Percentiles rank a stretch among this genome's conserved stretches.
Evolutionary conservation across 2,329 filamentous ascomycete species (phyloP).

Genomic region (Aspergillus sp.): DNA sequence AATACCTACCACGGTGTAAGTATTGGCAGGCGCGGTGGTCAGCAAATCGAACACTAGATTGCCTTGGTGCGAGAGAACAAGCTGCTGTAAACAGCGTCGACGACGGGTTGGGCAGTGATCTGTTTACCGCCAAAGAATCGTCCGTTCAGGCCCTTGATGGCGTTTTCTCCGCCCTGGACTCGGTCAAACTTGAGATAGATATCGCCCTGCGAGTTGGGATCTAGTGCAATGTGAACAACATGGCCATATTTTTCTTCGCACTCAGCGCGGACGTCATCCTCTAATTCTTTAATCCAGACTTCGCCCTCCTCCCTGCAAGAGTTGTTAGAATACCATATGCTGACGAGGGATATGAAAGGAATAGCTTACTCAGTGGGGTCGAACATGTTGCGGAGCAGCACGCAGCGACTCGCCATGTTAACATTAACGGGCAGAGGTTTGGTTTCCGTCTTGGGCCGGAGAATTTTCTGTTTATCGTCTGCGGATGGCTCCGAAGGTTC

Average conservation of each 20-base stretch:
- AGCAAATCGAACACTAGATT: constrained; percentile 51
- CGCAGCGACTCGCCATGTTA: constrained; percentile 89
- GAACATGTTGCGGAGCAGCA: constrained; percentile 95
- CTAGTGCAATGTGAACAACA: constrained; percentile 94
- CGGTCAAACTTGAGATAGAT: constrained; percentile 99
- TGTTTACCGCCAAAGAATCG: constrained; percentile 90
- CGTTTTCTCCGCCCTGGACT: constrained; percentile 92
- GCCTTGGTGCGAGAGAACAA: constrained; percentile 85
- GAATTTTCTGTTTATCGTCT: constrained; percentile 68
- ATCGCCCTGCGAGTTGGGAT: constrained; percentile 90
- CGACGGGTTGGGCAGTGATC: constrained; percentile 92
- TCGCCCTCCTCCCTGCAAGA: constrained; percentile 75
- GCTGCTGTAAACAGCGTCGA: constrained; percentile 98
- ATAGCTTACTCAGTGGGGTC: constrained; percentile 79
- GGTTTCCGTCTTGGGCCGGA: constrained; percentile 75
- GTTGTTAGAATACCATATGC: constrained; percentile 32
- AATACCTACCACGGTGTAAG: constrained; percentile 28
- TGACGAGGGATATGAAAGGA: neutral
- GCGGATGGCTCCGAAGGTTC: constrained; percentile 63
- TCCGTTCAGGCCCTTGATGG: constrained; percentile 95
- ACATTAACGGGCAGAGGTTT: constrained; percentile 81
- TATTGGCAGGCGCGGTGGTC: constrained; percentile 24
- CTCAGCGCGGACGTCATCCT: constrained; percentile 89
- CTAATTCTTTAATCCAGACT: constrained; percentile 86
- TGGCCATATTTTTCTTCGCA: constrained; percentile 95